These are phyloP conservation scores for Obelidium mucronatum DNA, from an alignment of 192 early-diverging fungal species.

Conservation along the genomic window DNA sequence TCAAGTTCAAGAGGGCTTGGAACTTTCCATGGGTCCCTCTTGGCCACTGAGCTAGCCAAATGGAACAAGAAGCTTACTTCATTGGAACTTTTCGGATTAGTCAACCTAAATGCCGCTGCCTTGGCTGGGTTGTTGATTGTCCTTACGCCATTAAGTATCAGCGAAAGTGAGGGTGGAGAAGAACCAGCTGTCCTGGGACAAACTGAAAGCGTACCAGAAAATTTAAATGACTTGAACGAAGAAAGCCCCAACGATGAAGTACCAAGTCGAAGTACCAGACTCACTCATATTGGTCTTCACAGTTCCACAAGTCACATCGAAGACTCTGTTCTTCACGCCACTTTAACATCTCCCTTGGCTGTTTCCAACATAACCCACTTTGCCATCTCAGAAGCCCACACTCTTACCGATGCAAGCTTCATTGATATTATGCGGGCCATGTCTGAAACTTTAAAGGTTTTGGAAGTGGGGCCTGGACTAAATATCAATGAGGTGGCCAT, in stretches of 20 bases:
- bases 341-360: constrained; percentile 2
- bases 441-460: background rate
- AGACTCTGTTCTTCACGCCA: background rate
- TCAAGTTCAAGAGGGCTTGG: constrained; percentile 24
- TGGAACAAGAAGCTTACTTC: constrained; percentile 6
- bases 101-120: background rate
- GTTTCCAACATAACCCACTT: constrained; percentile 17
- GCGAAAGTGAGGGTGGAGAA: background rate
- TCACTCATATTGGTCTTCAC: constrained; percentile 17
- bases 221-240: background rate
- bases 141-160: background rate
- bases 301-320: constrained; percentile 14
- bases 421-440: constrained; percentile 14
- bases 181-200: background rate
- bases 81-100: constrained; percentile 10
- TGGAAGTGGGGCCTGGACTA: constrained; percentile 29
- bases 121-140: constrained; percentile 15
- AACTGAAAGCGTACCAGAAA: background rate
- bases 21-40: background rate
- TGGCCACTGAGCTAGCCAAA: constrained; percentile 9
- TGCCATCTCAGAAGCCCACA: constrained; percentile 7
- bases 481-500: constrained; percentile 14
- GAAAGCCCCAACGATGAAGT: background rate
- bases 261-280: background rate
- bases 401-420: constrained; percentile 15